Evolutionary conservation across 179 eudicot species (phyloP), one percentile per base, ranked within the genome.

Genomic region (Camellia oleifera): DNA sequence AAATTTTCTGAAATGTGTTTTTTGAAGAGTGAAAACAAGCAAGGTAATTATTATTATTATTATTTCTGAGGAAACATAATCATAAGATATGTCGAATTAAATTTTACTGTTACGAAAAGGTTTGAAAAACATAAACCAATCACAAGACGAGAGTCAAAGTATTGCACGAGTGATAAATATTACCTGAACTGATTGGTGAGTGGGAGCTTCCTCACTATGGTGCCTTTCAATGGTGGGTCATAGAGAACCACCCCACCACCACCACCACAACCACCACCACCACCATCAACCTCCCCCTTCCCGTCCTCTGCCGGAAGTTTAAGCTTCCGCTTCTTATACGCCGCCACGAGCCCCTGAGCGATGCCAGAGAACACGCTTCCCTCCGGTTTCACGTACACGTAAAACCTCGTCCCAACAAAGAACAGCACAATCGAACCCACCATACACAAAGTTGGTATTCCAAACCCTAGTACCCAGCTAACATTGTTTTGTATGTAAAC

Each of bases 391-490:
- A 91, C 79, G 32, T 88, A 82, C 13, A 91, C 88, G 32, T 88
- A 91, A 40, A 87, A 17, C 72, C 79, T 78, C 52, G 81, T 90
- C 69, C 95, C 95, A 0, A 76, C 11, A 48, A 90, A 84, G 82
- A 88, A 91, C 11, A 91, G 81, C 1, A 88, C 1, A 44, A 91
- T 91, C 7, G 95, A 90, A 32, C 84, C 76, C 2, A 88, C 60
- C 95, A 91, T 91, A 12, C 84, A 88, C 15, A 11, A 3, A 0
- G 95, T 86, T 17, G 93, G 95, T 11, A 91, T 78, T 0, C 90
- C 93, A 69, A 91, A 88, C 7, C 95, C 95, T 77, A 83, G 70
- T 40, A 88, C 84, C 95, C 95, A 91, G 52, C 95, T 91, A 0
- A 91, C 56, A 0, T 78, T 74, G 58, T 86, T 85, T 66, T 91